phyloP scores from a whole-genome alignment of 1,139 yeast species.

The Geotrichum reessii region DNA sequence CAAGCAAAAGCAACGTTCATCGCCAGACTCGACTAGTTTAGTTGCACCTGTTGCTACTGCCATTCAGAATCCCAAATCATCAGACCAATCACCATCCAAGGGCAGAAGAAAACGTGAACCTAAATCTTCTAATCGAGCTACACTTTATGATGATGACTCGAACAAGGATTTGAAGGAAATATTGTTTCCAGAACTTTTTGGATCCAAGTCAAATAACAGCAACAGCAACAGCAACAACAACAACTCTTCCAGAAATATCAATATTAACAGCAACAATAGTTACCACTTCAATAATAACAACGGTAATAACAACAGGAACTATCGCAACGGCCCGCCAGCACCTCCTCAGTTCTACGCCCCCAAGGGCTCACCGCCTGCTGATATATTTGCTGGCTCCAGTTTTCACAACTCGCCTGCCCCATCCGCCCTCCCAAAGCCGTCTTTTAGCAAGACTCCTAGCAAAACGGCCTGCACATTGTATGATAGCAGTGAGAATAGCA shows the following conservation, averaged over 20 bases:
- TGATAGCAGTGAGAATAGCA: background rate
- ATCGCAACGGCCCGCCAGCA: background rate
- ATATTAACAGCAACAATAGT: background rate
- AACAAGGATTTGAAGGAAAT: conserved; percentile 25
- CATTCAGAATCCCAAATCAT: background rate
- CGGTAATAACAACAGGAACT: background rate
- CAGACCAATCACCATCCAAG: background rate
- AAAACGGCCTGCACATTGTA: conserved; percentile 14
- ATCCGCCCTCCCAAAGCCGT: conserved; percentile 41
- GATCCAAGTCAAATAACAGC: no score
- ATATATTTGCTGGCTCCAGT: conserved; percentile 39
- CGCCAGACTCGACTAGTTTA: background rate
- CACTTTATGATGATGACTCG: conserved; percentile 6
- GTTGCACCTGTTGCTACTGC: background rate
- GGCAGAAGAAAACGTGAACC: background rate
- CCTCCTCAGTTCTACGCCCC: background rate
- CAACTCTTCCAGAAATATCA: background rate
- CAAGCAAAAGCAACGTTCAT: background rate
- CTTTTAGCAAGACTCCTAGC: conserved; percentile 21
- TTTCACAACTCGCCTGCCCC: conserved; percentile 43
- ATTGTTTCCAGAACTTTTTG: conserved; percentile 28
- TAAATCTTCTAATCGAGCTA: background rate
- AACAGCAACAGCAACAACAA: background rate
- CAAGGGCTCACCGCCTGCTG: conserved; percentile 20
- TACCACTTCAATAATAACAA: conserved; percentile 5